Conservation (phyloP, 2,329 filamentous ascomycete species). For the Juglanconis oblonga region DNA sequence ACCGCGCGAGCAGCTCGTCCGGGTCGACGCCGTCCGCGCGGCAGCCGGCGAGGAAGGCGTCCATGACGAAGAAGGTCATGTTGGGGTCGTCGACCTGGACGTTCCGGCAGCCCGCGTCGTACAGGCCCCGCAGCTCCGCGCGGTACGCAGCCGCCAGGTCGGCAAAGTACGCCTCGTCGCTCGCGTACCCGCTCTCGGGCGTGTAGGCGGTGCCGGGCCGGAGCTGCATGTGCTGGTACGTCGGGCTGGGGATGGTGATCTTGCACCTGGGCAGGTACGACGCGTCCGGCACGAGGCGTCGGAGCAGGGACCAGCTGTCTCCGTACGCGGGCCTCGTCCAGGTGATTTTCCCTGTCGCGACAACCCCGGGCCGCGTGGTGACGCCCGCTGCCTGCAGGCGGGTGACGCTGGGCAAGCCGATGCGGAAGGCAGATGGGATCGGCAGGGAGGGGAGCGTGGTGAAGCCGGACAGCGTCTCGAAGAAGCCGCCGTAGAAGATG, state of each 20-base stretch:
- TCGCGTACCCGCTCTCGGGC: slow-evolving; percentile 28
- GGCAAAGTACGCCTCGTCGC: slow-evolving; percentile 50
- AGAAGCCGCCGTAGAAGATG: slow-evolving; percentile 12
- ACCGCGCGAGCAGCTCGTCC: slow-evolving; percentile 45
- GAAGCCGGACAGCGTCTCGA: slow-evolving; percentile 8
- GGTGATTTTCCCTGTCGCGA: slow-evolving; percentile 9
- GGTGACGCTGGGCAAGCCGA: background rate
- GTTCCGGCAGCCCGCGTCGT: slow-evolving; percentile 51
- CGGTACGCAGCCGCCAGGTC: slow-evolving; percentile 53
- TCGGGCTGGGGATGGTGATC: slow-evolving; percentile 6
- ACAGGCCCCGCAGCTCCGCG: slow-evolving; percentile 48
- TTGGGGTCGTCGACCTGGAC: slow-evolving; percentile 56
- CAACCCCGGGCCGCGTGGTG: background rate
- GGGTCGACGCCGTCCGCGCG: slow-evolving; percentile 42
- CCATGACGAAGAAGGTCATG: slow-evolving; percentile 55
- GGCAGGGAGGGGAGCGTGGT: background rate
- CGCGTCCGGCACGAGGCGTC: background rate
- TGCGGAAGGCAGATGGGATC: slow-evolving; percentile 8
- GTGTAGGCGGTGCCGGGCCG: slow-evolving; percentile 1
- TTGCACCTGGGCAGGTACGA: background rate
- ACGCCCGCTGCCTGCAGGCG: background rate
- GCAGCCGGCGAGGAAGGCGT: slow-evolving; percentile 51
- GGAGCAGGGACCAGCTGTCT: background rate
- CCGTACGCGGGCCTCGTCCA: slow-evolving; percentile 1
- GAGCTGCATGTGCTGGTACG: slow-evolving; percentile 9